Evolutionary conservation across 2,329 filamentous ascomycete species (phyloP), one percentile per base, ranked within the genome.

Genomic region (Pseudogymnoascus sp.): DNA sequence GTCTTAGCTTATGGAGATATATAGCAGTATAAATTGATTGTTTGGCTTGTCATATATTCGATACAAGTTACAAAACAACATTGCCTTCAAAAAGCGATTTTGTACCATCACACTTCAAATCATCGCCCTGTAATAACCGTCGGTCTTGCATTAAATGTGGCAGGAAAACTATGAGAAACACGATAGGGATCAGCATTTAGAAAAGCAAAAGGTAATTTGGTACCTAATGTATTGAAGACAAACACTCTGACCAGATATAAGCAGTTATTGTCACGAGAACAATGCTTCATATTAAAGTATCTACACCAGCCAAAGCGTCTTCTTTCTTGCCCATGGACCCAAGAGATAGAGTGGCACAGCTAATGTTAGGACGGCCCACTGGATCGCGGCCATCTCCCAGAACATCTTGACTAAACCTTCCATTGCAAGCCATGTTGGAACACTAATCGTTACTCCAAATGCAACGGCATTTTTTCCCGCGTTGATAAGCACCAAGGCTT

Each of bases 401-500:
- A 71, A 72, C 72, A 74, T 73, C 63, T 71, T 73, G 1, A 63
- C 64, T 12, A 74, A 57, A 1, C 72, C 72, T 32, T 70, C 63
- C 20, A 20, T 61, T 4, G 63, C 64, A 62, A 73, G 64, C 71
- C 72, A 74, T 8, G 63, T 20, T n/a, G 38, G 47, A 32, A 41
- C 57, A 6, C 32, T 39, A n/a, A 61, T 28, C 6, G 64, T 65
- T 11, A 68, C 32, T 5, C 65, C 66, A 47, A 67, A 68, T 1
- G 66, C 67, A 39, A 68, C 62, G 28, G 65, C 30, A 50, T 71
- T 70, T 39, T 71, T 69, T 1, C 70, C 66, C 59, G 68, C 63
- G 61, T 74, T 74, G 12, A 74, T 71, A 28, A 73, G 58, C 3
- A 74, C 72, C 47, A 74, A 65, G 1, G 72, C 72, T 64, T 74